Percentiles rank a stretch among this genome's conserved stretches.
Conservation (phyloP, 1,284 basidiomycete genomes). For the Abortiporus biennis region DNA sequence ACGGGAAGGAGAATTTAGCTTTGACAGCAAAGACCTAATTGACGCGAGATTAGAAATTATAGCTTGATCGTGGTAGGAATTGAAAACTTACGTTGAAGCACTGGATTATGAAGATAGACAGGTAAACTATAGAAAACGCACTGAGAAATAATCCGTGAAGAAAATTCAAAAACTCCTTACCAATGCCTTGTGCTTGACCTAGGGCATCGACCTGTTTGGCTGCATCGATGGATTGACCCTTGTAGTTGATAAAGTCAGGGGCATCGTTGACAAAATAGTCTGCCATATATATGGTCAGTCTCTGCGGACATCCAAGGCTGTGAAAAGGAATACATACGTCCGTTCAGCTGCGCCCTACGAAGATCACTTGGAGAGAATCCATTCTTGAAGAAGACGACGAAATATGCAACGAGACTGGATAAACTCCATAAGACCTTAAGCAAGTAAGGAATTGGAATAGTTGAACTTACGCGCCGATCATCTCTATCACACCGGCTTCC, state of each 20-base stretch:
- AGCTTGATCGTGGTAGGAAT: not conserved
- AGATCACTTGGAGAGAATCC: constrained; percentile 59
- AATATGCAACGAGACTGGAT: constrained; percentile 50
- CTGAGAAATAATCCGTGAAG: constrained; percentile 2
- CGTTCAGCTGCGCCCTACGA: constrained; percentile 38
- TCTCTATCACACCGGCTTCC: constrained; percentile 59
- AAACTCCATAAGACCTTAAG: not conserved
- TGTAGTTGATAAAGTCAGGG: constrained; percentile 49
- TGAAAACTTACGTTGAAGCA: constrained; percentile 53
- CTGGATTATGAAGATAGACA: constrained; percentile 62
- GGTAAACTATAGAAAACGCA: constrained; percentile 35
- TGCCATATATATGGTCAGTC: constrained; percentile 4
- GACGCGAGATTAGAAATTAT: not conserved
- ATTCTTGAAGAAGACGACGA: constrained; percentile 58
- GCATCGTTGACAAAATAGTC: constrained; percentile 45
- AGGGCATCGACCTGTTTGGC: constrained; percentile 51
- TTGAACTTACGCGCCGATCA: constrained; percentile 39
- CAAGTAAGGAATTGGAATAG: not conserved
- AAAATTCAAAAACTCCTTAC: constrained; percentile 22
- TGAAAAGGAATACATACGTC: constrained; percentile 22
- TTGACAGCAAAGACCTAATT: constrained; percentile 61
- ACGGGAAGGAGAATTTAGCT: constrained; percentile 56
- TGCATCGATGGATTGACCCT: constrained; percentile 40
- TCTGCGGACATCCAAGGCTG: not conserved
- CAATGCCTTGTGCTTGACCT: constrained; percentile 56